Evolutionary conservation across 495 filamentous ascomycete species (phyloP), one percentile per base, ranked within the genome.

Genomic region (Penicillium verhagenii): DNA sequence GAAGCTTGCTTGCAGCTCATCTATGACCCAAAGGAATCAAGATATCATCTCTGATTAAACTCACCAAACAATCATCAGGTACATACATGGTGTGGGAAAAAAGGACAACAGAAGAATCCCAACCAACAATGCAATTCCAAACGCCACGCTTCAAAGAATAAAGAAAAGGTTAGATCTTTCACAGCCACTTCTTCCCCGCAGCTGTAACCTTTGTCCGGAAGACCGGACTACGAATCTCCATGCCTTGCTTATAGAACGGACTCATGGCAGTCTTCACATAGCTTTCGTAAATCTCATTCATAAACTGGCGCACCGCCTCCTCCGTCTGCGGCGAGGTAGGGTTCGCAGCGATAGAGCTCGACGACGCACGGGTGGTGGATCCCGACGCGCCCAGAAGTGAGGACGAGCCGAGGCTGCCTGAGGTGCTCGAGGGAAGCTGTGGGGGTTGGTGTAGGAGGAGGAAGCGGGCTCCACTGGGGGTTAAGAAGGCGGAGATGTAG

Each of bases 181-280:
- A 96, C 47, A 98, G 68, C 73, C 94, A 97, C 72, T 97, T 98
- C 79, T 88, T 91, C 71, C 90, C 94, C 7, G 91, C 93, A 26
- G 89, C 89, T 10, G 81, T 83, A 3, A 98, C 90, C 71, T 87
- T 83, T 35, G 75, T 67, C 64, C 90, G 79, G 67, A 98, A 98
- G 2, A 97, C 84, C 0, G 89, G 84, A 69, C 91, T 96, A 68
- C 78, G 81, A 28, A 98, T 85, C 67, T 86, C 83, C 82, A 87
- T 88, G 63, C 93, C 89, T 43, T 85, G 79, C 49, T 80, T 74
- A 72, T 95, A 96, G 72, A 98, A 98, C 29, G 94, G 94, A 68
- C 83, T 96, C 94, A 98, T 97, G 35, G 92, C 82, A n/a, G 90
- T 88, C 80, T 98, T 98, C 42, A 96, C 80, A 82, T 93, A 98